Percentiles rank a stretch among this genome's conserved stretches.
phyloP scores from a whole-genome alignment of 2,329 filamentous ascomycete species.

The Lomentospora prolificans region DNA sequence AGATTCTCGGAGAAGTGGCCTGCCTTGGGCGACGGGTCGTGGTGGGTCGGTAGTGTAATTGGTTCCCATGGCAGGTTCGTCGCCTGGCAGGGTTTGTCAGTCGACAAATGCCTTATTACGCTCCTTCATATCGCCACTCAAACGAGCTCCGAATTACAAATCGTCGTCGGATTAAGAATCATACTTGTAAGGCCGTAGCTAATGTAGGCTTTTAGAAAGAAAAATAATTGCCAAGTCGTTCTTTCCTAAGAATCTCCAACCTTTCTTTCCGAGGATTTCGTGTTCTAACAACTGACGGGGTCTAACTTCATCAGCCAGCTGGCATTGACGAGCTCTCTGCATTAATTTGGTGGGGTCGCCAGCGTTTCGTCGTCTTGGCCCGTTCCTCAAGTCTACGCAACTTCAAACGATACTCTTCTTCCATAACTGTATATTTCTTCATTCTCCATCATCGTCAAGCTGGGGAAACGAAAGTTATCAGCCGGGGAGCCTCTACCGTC shows the following conservation, averaged over 20 bases:
- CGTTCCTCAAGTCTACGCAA: background rate
- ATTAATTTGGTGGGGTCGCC: constrained; percentile 1
- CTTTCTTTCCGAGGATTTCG: no score
- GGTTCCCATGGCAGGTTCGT: no score
- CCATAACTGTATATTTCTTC: background rate
- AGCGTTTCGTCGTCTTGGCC: constrained; percentile 2
- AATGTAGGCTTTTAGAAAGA: no score
- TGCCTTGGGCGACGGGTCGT: background rate
- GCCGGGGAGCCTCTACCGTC: constrained; percentile 46
- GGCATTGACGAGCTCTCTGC: background rate
- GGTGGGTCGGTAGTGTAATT: background rate
- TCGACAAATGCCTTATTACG: background rate
- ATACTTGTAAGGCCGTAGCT: no score
- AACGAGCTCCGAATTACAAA: background rate
- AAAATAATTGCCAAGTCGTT: no score
- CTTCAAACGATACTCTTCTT: background rate
- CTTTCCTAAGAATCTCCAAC: no score
- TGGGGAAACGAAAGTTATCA: constrained; percentile 61
- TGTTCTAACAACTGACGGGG: no score
- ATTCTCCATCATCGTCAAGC: constrained; percentile 31
- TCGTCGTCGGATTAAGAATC: background rate
- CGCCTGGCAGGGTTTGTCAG: no score
- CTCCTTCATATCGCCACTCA: background rate
- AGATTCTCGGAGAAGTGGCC: background rate
- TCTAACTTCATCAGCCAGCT: no score